Base-by-base conservation (phyloP, 306 rosid species). In the Trichosanthes cucumerina region DNA sequence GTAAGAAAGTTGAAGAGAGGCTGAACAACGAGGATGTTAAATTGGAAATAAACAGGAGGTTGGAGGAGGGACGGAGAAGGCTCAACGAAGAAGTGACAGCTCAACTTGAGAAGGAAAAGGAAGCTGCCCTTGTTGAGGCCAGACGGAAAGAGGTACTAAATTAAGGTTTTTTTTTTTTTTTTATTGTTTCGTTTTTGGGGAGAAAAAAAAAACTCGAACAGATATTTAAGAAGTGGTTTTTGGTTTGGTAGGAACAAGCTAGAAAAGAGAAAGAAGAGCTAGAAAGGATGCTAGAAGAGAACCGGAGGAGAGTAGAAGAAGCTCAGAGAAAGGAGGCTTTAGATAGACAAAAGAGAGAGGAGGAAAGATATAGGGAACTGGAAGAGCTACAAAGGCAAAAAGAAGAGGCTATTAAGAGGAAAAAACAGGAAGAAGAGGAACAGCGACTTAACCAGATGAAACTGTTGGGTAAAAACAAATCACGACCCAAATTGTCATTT, bases 341-440 rank as follows among this genome's bases (percentile, higher is more conserved):
- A 80, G 99, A 91, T 85, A 92, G 41, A 86, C 99, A 91, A 69
- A 81, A 92, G 77, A 91, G 91, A 85, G 99, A 96, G 80, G 99
- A 96, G 86, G 99, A 96, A 68, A 92, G 98, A 52, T 93, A 91
- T 58, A 87, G 89, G 84, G 98, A 96, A 85, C 91, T 96, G n/a
- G 99, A 93, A 85, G 99, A 96, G 91, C 85, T 92, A 13, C 99
- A 96, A 80, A 92, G 99, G 83, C 97, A 96, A 83, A 91, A 91
- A 64, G 99, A 95, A 88, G 99, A 93, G 82, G 91, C 92, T 3
- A 79, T 91, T 93, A 85, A 89, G 43, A 88, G 96, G 88, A 93
- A 90, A 87, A 91, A 88, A 86, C 97, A 85, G 64, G 94, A 93
- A 74, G 98, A 92, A 86, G 99, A 92, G 33, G 93, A 96, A 87